Conservation (phyloP, 2,329 filamentous ascomycete genomes). For the Ilyonectria sp. region DNA sequence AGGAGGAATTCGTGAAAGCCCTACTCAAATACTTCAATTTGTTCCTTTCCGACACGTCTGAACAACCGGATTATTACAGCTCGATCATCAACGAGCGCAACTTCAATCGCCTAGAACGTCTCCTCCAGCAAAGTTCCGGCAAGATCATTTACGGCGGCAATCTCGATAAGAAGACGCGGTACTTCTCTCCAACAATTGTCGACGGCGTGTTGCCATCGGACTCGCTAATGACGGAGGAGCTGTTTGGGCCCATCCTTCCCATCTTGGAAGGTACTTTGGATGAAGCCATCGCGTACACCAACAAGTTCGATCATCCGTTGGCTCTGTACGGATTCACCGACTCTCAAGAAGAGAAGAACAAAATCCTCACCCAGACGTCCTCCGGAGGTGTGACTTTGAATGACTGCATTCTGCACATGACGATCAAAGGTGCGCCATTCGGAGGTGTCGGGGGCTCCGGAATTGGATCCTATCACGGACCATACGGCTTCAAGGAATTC, state of each 20-base stretch:
- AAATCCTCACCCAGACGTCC: constrained; percentile 48
- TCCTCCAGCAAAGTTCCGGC: constrained; percentile 56
- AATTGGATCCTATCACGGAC: constrained; percentile 60
- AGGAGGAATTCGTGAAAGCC: constrained; percentile 54
- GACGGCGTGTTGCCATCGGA: constrained; percentile 48
- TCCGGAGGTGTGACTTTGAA: constrained; percentile 64
- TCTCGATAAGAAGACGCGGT: constrained; percentile 47
- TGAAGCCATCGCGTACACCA: constrained; percentile 50
- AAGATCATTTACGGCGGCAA: constrained; percentile 55
- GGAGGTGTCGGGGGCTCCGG: constrained; percentile 62
- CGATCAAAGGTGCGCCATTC: constrained; percentile 58
- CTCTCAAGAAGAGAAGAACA: constrained; percentile 52
- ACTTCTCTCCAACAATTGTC: constrained; percentile 58
- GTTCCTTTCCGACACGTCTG: not conserved
- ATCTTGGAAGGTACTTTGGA: constrained; percentile 53
- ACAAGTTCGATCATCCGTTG: constrained; percentile 52
- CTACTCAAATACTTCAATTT: constrained; percentile 49
- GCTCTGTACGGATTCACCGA: constrained; percentile 60
- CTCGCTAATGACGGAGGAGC: constrained; percentile 9
- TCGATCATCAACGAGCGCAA: constrained; percentile 61
- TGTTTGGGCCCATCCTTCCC: constrained; percentile 60
- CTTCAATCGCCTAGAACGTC: constrained; percentile 56
- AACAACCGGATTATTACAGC: constrained; percentile 43
- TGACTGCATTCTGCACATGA: constrained; percentile 56
- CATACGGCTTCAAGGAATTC: constrained; percentile 56